Evolutionary conservation across 176 grass and related monocot genomes (phyloP).

Genomic region (Stipa capillata): DNA sequence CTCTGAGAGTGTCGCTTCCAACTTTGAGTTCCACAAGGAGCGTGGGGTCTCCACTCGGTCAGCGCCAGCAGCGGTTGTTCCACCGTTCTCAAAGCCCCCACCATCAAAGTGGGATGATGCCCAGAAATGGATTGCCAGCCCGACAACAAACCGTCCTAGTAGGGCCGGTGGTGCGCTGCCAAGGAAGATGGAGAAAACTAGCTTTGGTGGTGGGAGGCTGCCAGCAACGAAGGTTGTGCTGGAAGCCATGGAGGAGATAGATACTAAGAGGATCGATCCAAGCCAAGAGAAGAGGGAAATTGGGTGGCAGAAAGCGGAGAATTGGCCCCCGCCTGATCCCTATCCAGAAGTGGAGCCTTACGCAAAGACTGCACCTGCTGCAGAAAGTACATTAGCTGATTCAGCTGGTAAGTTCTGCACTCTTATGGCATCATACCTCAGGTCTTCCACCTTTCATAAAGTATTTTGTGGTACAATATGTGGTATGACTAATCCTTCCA

Average conservation of each 20-base stretch:
- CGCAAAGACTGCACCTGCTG: conserved; percentile 29
- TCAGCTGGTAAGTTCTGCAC: conserved; percentile 55
- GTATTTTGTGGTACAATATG: neutral
- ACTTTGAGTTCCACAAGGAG: conserved; percentile 94
- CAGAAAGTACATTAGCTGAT: conserved; percentile 39
- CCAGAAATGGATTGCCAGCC: conserved; percentile 98
- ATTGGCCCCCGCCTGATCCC: conserved; percentile 45
- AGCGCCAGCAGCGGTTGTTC: conserved; percentile 9
- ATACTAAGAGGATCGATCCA: conserved; percentile 79
- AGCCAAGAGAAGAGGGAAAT: conserved; percentile 78
- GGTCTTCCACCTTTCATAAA: neutral
- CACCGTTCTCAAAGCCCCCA: conserved; percentile 66
- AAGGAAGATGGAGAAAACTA: conserved; percentile 53
- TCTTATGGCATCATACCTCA: neutral
- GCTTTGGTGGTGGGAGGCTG: conserved; percentile 25
- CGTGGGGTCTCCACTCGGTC: conserved; percentile 17
- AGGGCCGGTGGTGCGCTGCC: conserved; percentile 18
- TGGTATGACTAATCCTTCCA: neutral
- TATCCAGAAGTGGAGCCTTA: conserved; percentile 45
- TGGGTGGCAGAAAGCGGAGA: conserved; percentile 34
- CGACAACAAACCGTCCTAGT: conserved; percentile 31
- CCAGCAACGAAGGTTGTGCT: conserved; percentile 67
- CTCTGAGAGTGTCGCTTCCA: conserved; percentile 61
- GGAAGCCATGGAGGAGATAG: conserved; percentile 74
- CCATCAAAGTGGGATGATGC: conserved; percentile 98